Base-by-base conservation (phyloP, 2,329 filamentous ascomycete species). In the Epichloe baconii region DNA sequence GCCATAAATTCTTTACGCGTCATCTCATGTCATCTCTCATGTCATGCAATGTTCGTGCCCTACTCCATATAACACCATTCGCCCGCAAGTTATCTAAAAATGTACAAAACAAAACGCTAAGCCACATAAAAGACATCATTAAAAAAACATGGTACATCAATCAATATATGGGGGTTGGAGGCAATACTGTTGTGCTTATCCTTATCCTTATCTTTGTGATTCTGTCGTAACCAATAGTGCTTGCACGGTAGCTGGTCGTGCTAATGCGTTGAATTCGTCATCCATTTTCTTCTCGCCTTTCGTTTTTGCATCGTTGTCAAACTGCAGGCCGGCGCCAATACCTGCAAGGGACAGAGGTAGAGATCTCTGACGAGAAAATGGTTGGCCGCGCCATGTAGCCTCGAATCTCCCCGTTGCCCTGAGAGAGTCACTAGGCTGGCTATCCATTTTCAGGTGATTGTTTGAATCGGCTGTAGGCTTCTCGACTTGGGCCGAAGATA, bases 311-410 rank as follows among this genome's bases (percentile, higher is more conserved):
- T 61, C 56, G n/a, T 55, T 44, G 5, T 49, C 55, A 37, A 56
- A 35, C 43, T 60, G 52, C 7, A 56, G n/a, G 19, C 47, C 59
- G 31, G 58, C 60, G 11, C 61, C 60, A 11, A 62, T 56, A n/a
- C 61, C 61, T 19, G 58, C 54, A 14, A 63, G 53, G 12, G 55
- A 54, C 7, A 55, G 35, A 4, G 57, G 56, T 2, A 58, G 51
- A 6, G 55, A 50, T 43, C 47, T 31, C 15, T 48, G 52, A 3
- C 41, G 48, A 7, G 11, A 15, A n/a, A 23, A 19, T 15, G 26
- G 41, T 37, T 19, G 45, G 35, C 40, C 38, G 47, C 31, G 19
- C 21, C 37, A 23, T n/a, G 15, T 11, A 6, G 19, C 1, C 12
- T 42, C n/a, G 14, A 14, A 43, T 31, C 23, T 36, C 36, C n/a